Conservation (phyloP, 352 stramenopile species). For the Pythium brachiatum region DNA sequence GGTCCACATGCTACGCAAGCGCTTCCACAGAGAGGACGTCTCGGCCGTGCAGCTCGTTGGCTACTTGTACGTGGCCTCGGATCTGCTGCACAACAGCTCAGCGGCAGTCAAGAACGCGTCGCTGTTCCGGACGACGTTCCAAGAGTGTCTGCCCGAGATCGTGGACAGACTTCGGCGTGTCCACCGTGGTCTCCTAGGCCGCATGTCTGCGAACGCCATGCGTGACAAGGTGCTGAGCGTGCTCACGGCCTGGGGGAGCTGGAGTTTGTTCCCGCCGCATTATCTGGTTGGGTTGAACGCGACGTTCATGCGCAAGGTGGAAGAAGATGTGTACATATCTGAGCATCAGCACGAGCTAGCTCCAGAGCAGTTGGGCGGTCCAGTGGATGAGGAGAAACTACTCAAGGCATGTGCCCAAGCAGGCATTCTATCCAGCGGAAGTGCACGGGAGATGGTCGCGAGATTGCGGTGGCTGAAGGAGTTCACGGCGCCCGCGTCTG, state of each 20-base stretch:
- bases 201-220: constrained; percentile 81
- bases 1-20: constrained; percentile 43
- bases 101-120: constrained; percentile 88
- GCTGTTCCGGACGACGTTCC: constrained; percentile 84
- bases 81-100: constrained; percentile 90
- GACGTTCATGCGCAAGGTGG: constrained; percentile 73
- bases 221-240: constrained; percentile 78
- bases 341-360: background rate
- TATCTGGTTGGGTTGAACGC: constrained; percentile 79
- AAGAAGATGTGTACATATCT: constrained; percentile 45
- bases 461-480: constrained; percentile 68
- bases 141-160: constrained; percentile 77
- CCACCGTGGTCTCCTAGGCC: constrained; percentile 54
- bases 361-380: constrained; percentile 7
- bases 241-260: constrained; percentile 71
- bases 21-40: constrained; percentile 38
- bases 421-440: constrained; percentile 54
- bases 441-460: constrained; percentile 36
- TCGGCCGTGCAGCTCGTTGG: constrained; percentile 53
- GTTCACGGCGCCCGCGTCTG: constrained; percentile 49
- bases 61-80: constrained; percentile 79
- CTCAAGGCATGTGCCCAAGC: constrained; percentile 67
- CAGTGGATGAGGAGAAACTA: constrained; percentile 49
- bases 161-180: constrained; percentile 49
- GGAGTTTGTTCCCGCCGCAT: constrained; percentile 74